Conservation (phyloP, 805 yeast genomes). For the Saturnispora besseyi region DNA sequence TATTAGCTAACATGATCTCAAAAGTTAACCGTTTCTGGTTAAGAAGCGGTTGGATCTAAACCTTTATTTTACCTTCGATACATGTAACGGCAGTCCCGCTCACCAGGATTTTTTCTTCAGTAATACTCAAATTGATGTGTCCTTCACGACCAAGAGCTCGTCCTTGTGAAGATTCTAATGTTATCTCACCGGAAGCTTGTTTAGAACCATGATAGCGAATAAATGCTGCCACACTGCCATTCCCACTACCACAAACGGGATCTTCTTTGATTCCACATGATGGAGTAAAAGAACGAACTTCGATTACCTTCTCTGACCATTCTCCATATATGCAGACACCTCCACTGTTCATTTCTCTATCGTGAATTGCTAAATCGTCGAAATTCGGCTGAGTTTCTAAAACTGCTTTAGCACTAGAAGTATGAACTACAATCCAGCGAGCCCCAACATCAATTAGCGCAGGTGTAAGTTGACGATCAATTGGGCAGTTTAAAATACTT, state of each 20-base stretch:
- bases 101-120: background rate
- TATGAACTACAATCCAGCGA: conserved; percentile 33
- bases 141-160: conserved; percentile 5
- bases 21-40: too few relatives aligned
- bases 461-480: conserved; percentile 14
- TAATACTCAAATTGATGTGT: background rate
- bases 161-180: background rate
- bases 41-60: too few relatives aligned
- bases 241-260: conserved; percentile 50
- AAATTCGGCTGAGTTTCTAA: conserved; percentile 28
- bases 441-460: conserved; percentile 37
- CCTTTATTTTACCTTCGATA: conserved; percentile 2
- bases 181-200: background rate
- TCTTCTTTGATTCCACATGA: conserved; percentile 33
- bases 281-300: conserved; percentile 37
- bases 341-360: conserved; percentile 15
- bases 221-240: conserved; percentile 15
- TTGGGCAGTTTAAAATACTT: background rate
- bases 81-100: conserved; percentile 9
- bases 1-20: too few relatives aligned
- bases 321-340: conserved; percentile 36
- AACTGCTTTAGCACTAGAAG: conserved; percentile 28
- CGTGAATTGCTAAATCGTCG: conserved; percentile 16
- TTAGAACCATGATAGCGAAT: background rate
- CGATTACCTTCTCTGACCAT: conserved; percentile 21